Base-by-base conservation (phyloP, 176 grass and related monocot species). In the Carex myosuroides region DNA sequence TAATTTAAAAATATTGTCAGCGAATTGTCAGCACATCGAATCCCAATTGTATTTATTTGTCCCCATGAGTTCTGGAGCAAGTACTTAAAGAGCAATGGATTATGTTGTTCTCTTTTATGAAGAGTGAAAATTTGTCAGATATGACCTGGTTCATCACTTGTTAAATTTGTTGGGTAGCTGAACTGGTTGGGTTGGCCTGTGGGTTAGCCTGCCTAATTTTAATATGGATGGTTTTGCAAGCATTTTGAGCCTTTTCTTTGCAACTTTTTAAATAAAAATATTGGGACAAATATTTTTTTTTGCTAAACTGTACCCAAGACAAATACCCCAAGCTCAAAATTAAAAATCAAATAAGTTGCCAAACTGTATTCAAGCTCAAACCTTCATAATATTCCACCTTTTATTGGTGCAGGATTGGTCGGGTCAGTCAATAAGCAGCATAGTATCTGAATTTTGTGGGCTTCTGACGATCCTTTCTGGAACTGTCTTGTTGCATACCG, bases 401-500 rank as follows among this genome's bases (percentile, higher is more conserved):
- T 54, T 85, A 10, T 66, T 62, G 48, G 77, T 88, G 35, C 82
- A 99, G 96, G 93, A 99, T 54, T 94, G 96, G 85, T 86, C 89
- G 65, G 92, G 88, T 55, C 96, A 99, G 84, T 92, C 80, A 21
- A 83, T 93, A 66, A 99, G 88, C 83, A 91, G 84, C 79, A 93
- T 99, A 73, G 91, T 84, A 79, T 93, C 96, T 52, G 96, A 99
- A 92, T 83, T 93, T 52, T 99, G 96, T 79, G 93, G 96, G 6
- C 88, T 99, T 26, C 79, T 99, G 76, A 95, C 91, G 29, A 94
- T 99, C 53, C 89, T 99, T 87, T 87, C 96, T 73, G 96, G 96
- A 58, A 95, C 96, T 53, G 60, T 99, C 83, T 87, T 99, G 81
- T 85, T 99, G 89, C 93, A 95, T 53, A 86, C 89, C n/a, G 74